Conservation (phyloP, 2,329 filamentous ascomycete species). For the Aspergillus puulaauensis region DNA sequence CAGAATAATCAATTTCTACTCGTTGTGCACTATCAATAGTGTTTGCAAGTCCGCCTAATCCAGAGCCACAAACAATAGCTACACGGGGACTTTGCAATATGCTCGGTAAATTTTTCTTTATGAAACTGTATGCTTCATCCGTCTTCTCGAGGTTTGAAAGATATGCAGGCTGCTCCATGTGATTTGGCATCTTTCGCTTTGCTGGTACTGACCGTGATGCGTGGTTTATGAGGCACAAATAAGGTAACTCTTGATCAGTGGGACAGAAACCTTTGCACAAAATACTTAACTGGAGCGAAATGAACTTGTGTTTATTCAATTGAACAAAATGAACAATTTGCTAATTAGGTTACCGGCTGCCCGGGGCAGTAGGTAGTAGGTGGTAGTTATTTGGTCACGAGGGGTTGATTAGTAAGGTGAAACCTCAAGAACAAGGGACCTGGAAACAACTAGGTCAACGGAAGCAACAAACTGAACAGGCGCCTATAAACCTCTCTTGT, state of each 20-base stretch:
- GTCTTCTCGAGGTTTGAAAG: conserved; percentile 29
- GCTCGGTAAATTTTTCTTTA: conserved; percentile 52
- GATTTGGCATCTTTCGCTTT: not conserved
- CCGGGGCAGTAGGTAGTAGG: not conserved
- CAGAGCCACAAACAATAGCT: conserved; percentile 65
- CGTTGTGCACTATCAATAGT: conserved; percentile 53
- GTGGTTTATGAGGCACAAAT: too few relatives aligned
- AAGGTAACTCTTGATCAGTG: not conserved
- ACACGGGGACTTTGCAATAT: conserved; percentile 54
- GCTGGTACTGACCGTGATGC: not conserved
- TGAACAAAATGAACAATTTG: not conserved
- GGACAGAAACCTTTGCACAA: not conserved
- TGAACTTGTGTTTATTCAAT: not conserved
- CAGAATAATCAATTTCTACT: conserved; percentile 56
- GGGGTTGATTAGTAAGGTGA: not conserved
- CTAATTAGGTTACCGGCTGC: not conserved
- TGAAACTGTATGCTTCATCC: conserved; percentile 51
- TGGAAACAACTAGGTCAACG: not conserved
- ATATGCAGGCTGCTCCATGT: conserved; percentile 6
- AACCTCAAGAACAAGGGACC: not conserved
- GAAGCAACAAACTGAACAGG: not conserved
- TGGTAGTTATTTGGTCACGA: not conserved
- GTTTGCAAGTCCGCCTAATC: conserved; percentile 60
- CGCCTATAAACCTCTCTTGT: not conserved
- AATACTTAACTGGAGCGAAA: not conserved